These are phyloP conservation scores for Leccinum rimulosum DNA, from an alignment of 768 basidiomycete species.

Conservation along the genomic window DNA sequence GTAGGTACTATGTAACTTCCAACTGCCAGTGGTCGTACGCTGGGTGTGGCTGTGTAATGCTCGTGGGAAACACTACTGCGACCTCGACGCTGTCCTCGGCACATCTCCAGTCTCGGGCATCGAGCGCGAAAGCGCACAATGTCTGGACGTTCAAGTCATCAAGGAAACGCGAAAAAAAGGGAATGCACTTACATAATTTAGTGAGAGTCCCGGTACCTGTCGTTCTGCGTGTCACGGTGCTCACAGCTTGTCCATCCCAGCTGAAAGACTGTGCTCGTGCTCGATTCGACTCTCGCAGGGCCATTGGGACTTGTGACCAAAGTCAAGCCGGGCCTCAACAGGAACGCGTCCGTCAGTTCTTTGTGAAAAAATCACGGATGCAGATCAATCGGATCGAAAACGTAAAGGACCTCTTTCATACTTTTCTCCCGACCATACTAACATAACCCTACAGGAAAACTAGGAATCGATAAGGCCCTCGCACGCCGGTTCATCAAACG, in stretches of 20 bases:
- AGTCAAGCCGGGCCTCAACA: constrained; percentile 41
- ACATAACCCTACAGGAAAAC: constrained; percentile 29
- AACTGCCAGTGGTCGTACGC: no score
- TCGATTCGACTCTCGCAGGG: constrained; percentile 84
- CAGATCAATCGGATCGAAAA: constrained; percentile 64
- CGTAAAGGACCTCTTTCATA: constrained; percentile 5
- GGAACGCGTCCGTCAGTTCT: constrained; percentile 78
- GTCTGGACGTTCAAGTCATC: no score
- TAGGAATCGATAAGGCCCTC: constrained; percentile 71
- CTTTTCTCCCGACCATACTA: no score
- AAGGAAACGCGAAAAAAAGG: constrained; percentile 49
- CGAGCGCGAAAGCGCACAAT: no score
- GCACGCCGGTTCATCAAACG: constrained; percentile 82
- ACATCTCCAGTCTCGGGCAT: no score
- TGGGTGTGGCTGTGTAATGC: no score
- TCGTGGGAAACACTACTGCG: no score
- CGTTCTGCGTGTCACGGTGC: not conserved
- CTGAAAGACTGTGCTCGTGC: constrained; percentile 79
- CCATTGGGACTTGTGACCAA: constrained; percentile 95
- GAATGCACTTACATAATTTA: constrained; percentile 74
- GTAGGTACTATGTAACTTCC: no score
- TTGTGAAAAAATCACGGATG: constrained; percentile 71
- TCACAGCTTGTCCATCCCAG: constrained; percentile 1
- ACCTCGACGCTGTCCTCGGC: no score
- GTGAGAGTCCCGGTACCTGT: constrained; percentile 34